Evolutionary conservation across 257 asterid species (phyloP), one percentile per base, ranked within the genome.

Genomic region (Nicotiana paniculata): DNA sequence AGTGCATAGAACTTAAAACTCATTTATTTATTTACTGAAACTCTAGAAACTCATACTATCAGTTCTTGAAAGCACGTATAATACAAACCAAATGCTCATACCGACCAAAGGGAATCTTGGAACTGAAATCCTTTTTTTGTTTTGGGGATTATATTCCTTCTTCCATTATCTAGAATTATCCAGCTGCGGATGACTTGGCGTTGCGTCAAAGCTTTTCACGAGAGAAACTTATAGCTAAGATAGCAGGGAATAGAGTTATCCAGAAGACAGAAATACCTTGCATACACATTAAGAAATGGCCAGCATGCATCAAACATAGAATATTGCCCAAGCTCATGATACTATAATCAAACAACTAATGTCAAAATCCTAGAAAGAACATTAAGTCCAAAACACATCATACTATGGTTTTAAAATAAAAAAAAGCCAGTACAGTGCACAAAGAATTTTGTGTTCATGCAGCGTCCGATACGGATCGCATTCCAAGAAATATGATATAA

Each of bases 381-480:
- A 37, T 68, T 0, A 48, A 68, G 32, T 4, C 58, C 35, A 46
- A 9, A 21, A 16, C 59, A 15, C 24, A 46, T 21, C 6, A 46
- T 46, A 24, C 37, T 72, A 72, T 46, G 11, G 12, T 43, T 6
- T 39, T 1, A 43, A 37, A 37, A 37, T 0, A 1, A 6, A 7
- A 39, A 43, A 43, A 43, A 1, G 9, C 0, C 0, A 0, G 3
- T 0, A 32, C 2, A 3, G 9, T 43, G 10, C 0, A 43, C 11
- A 43, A 43, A 1, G 0, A 0, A 43, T 43, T 0, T 0, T 1
- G 10, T 1, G 2, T 43, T 43, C 0, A 43, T 8, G 3, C 9
- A 43, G 2, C 0, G 3, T 43, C 2, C 3, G 3, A 0, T 0
- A 7, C 7, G 2, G 0, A 0, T 0, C 51, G 12, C 12, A 43